Conservation (phyloP, 169 alveolate species). For the Plasmodium reichenowi region DNA sequence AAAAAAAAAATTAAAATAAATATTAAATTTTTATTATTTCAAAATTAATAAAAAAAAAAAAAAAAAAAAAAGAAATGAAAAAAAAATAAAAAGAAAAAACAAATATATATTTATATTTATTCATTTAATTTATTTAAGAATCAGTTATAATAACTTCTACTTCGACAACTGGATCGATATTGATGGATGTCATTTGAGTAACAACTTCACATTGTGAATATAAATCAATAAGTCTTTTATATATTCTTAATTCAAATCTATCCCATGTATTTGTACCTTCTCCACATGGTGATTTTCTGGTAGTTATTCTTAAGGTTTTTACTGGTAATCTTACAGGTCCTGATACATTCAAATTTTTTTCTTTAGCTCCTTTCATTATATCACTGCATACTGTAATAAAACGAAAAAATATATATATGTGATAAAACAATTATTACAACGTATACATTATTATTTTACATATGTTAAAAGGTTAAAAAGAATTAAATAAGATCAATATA, state of each 20-base stretch:
- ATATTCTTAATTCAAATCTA: constrained; percentile 97
- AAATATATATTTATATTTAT: no score
- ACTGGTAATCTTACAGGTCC: constrained; percentile 99
- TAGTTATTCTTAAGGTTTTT: constrained; percentile 94
- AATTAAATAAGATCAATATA: no score
- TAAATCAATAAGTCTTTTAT: constrained; percentile 97
- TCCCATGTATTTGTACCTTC: constrained; percentile 99
- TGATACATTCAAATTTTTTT: constrained; percentile 91
- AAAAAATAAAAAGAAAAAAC: neutral
- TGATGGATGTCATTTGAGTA: constrained; percentile 96
- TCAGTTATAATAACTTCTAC: constrained; percentile 95
- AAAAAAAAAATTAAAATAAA: no score
- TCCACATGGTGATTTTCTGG: constrained; percentile 98
- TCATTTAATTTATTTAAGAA: constrained; percentile 21
- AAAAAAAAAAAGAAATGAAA: no score
- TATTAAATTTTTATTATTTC: no score
- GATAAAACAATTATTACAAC: no score
- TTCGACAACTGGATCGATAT: constrained; percentile 98
- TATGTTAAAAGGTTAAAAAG: no score
- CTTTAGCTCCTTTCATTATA: constrained; percentile 94
- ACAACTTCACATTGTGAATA: constrained; percentile 97
- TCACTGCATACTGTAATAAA: constrained; percentile 91
- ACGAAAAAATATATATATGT: neutral
- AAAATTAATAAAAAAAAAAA: constrained; percentile 8
- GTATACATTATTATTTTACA: no score